These are phyloP conservation scores for Mrakia frigida DNA, from an alignment of 768 basidiomycete species.

Conservation along the genomic window DNA sequence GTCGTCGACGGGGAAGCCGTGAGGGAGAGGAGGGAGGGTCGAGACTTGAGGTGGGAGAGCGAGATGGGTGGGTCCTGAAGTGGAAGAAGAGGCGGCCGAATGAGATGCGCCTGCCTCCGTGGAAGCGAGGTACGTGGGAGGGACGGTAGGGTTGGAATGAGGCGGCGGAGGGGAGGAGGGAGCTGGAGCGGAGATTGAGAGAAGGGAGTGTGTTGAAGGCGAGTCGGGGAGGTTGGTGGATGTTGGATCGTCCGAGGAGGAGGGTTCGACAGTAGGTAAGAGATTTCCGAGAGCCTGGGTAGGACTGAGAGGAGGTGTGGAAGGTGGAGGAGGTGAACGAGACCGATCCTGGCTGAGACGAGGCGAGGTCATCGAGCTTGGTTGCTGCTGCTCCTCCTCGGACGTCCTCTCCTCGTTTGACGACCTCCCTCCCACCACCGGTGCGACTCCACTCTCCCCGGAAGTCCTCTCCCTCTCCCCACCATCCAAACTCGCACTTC, in stretches of 20 bases:
- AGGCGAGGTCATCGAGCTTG: not conserved
- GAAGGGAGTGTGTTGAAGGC: not conserved
- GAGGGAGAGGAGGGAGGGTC: not conserved
- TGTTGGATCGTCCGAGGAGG: not conserved
- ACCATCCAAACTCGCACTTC: not conserved
- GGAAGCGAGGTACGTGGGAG: not conserved
- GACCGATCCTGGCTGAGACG: not conserved
- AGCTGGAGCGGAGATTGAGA: not conserved
- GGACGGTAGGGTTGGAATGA: not conserved
- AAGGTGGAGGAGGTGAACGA: not conserved
- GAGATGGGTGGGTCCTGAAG: not conserved
- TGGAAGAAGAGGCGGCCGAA: not conserved
- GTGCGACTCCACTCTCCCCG: not conserved
- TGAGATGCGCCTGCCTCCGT: not conserved
- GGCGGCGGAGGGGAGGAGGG: conserved; percentile 4
- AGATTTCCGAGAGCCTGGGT: not conserved
- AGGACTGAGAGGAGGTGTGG: not conserved
- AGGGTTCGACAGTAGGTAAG: too few species aligned
- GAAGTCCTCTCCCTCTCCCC: not conserved
- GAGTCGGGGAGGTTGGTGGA: not conserved
- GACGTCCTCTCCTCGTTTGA: not conserved
- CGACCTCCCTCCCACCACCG: not conserved
- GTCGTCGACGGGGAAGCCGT: conserved; percentile 2
- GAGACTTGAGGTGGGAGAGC: not conserved
- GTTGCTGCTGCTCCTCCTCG: not conserved